These are phyloP conservation scores for Monosporascus ibericus DNA, from an alignment of 2,329 filamentous ascomycete genomes.

Conservation along the genomic window DNA sequence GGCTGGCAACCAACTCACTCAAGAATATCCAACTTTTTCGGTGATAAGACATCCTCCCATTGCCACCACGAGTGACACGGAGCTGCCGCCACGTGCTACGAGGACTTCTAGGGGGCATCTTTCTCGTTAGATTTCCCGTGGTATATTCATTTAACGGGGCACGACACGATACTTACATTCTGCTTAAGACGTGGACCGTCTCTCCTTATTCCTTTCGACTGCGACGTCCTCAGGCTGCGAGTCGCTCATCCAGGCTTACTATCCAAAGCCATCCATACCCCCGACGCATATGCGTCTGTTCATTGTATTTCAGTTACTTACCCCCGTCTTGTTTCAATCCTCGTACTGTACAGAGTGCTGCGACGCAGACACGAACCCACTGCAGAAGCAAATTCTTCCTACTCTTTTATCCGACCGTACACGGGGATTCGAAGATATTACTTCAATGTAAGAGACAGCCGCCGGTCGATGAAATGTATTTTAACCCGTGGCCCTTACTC, in stretches of 20 bases:
- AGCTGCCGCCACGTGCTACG: neutral
- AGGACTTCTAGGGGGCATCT: neutral
- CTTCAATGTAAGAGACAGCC: neutral
- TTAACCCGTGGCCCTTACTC: neutral
- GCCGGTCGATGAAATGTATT: neutral
- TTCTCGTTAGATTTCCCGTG: neutral
- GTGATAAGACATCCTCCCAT: no score
- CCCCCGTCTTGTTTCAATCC: neutral
- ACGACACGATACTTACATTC: neutral
- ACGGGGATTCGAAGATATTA: neutral
- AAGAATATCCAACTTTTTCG: no score
- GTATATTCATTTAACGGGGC: neutral
- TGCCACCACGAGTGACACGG: no score
- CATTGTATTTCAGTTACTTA: neutral
- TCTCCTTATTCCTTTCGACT: neutral
- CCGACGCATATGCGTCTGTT: neutral
- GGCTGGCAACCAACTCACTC: no score
- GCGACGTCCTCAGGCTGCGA: neutral
- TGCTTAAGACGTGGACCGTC: neutral
- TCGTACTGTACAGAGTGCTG: neutral
- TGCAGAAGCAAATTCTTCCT: neutral
- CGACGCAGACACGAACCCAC: neutral
- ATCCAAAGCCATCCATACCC: neutral
- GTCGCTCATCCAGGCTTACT: neutral
- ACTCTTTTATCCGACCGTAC: neutral